Evolutionary conservation across 2,329 filamentous ascomycete species (phyloP).

Genomic region (Cercospora sp.): DNA sequence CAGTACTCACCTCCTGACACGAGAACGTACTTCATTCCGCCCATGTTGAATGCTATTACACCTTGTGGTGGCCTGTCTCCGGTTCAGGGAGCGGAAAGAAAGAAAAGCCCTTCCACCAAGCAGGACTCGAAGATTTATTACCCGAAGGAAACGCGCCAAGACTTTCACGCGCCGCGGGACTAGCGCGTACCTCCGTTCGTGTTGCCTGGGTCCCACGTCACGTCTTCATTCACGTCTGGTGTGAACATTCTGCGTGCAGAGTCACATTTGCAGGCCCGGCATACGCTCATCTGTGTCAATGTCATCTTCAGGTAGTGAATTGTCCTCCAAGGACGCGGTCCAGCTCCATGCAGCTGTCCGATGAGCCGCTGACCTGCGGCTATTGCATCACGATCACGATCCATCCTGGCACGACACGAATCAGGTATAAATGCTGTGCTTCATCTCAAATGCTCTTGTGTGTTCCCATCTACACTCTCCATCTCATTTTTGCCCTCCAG

Average conservation of each 20-base stretch:
- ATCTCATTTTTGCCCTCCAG: neutral
- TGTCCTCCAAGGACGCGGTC: neutral
- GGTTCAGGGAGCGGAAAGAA: conserved; percentile 46
- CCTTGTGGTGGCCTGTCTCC: conserved; percentile 44
- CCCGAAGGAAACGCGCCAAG: conserved; percentile 5
- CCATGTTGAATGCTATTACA: conserved; percentile 25
- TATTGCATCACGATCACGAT: conserved; percentile 20
- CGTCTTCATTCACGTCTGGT: neutral
- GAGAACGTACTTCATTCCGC: conserved; percentile 74
- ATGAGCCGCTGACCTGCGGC: conserved; percentile 6
- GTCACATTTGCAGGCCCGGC: neutral
- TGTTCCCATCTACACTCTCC: neutral
- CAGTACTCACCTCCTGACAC: conserved; percentile 68
- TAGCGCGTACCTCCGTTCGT: neutral
- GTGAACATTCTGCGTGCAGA: neutral
- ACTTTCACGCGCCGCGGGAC: conserved; percentile 1
- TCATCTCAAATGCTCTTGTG: neutral
- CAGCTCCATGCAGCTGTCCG: conserved; percentile 8
- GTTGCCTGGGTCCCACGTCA: neutral
- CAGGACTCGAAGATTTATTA: neutral
- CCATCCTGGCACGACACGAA: conserved; percentile 5
- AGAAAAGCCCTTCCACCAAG: conserved; percentile 31
- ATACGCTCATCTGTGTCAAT: neutral
- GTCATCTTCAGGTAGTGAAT: neutral
- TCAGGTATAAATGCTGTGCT: neutral